A percentile compares a stretch with the other conserved stretches of the same genome.
These are phyloP conservation scores for Trichosporon sp. DNA, from an alignment of 1,284 basidiomycete genomes.

Conservation along the genomic window DNA sequence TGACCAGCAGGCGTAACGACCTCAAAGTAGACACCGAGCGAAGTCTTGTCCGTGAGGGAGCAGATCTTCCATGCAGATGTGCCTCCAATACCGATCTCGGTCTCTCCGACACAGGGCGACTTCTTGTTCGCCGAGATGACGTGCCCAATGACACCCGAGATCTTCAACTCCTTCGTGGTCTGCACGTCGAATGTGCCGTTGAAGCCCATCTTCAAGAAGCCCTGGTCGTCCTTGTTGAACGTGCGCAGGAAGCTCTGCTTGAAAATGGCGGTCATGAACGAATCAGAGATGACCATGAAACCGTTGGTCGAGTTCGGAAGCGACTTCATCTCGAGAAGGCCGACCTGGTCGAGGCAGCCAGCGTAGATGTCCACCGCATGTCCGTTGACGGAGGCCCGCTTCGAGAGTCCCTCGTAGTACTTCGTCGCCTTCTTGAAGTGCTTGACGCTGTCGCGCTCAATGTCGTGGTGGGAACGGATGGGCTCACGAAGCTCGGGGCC, in stretches of 20 bases:
- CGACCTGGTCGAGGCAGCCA: conserved; percentile 96
- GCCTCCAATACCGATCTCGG: conserved; percentile 97
- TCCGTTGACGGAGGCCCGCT: conserved; percentile 87
- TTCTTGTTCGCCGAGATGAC: conserved; percentile 97
- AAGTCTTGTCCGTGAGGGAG: conserved; percentile 78
- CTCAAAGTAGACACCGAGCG: conserved; percentile 94
- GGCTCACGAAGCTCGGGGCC: conserved; percentile 93
- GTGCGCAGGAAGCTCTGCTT: conserved; percentile 94
- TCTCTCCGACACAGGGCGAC: conserved; percentile 93
- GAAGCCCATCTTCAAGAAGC: conserved; percentile 93
- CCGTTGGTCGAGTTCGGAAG: conserved; percentile 94
- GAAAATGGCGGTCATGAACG: conserved; percentile 97
- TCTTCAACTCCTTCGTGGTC: conserved; percentile 98
- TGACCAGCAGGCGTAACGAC: conserved; percentile 98
- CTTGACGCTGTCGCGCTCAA: conserved; percentile 93
- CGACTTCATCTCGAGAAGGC: conserved; percentile 95
- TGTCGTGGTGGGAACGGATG: conserved; percentile 98
- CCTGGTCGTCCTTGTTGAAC: conserved; percentile 90
- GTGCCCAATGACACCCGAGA: conserved; percentile 96
- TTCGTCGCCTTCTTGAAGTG: conserved; percentile 96
- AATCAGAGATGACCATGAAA: conserved; percentile 92
- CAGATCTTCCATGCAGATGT: conserved; percentile 99
- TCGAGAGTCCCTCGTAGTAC: conserved; percentile 95
- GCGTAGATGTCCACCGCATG: conserved; percentile 94
- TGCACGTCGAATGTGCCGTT: conserved; percentile 97